Percentiles rank a stretch among this genome's conserved stretches.
phyloP scores from a whole-genome alignment of 2,329 filamentous ascomycete genomes.

The Aspergillus carbonarius region DNA sequence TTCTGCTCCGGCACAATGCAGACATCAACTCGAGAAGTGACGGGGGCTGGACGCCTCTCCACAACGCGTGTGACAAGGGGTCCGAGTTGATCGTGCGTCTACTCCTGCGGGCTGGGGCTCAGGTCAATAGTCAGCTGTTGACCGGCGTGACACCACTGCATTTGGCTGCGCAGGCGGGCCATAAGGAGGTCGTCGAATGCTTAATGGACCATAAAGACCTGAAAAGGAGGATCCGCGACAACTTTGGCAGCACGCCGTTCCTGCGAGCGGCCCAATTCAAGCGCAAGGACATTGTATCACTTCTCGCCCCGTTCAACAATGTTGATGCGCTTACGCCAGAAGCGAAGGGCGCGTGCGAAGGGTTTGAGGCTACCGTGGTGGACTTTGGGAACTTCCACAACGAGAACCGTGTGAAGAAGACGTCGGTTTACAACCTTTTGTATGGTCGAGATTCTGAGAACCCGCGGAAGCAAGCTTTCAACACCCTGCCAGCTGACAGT shows the following conservation, averaged over 20 bases:
- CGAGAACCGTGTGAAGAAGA: conserved; percentile 48
- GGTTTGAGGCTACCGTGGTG: conserved; percentile 54
- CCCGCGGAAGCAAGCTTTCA: conserved; percentile 47
- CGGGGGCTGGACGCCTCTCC: conserved; percentile 55
- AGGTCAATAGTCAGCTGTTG: conserved; percentile 39
- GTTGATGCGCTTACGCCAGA: conserved; percentile 36
- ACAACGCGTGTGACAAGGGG: conserved; percentile 55
- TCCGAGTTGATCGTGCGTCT: conserved; percentile 46
- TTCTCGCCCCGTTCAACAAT: conserved; percentile 40
- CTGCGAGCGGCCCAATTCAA: conserved; percentile 42
- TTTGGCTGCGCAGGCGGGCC: conserved; percentile 41
- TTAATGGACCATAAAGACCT: conserved; percentile 34
- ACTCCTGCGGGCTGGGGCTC: conserved; percentile 40
- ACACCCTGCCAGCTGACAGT: conserved; percentile 47
- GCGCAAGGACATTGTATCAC: conserved; percentile 36
- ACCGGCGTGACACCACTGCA: conserved; percentile 43
- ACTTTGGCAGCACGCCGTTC: conserved; percentile 43
- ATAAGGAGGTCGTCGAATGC: conserved; percentile 37
- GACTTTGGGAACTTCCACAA: conserved; percentile 51
- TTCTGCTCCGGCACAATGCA: conserved; percentile 47
- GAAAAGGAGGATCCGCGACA: conserved; percentile 35
- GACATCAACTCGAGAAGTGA: conserved; percentile 50
- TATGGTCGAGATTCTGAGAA: conserved; percentile 52
- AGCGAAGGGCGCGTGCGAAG: conserved; percentile 47
- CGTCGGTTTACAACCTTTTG: conserved; percentile 53